Conservation (phyloP, 1,284 basidiomycete genomes). For the Meripilus lineatus region DNA sequence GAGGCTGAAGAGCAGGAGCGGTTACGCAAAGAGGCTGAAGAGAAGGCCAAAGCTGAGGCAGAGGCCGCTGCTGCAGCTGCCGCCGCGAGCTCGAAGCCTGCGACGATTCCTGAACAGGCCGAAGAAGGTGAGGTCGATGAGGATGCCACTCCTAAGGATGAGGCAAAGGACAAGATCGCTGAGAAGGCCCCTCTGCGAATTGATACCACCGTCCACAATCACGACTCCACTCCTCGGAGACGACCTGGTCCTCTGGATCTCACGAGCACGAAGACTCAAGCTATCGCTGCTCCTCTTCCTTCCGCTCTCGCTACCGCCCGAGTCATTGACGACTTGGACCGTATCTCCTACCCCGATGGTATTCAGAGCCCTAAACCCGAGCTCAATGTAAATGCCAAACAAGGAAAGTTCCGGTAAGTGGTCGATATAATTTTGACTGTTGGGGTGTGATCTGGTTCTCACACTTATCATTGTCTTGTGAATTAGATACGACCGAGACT, state of each 20-base stretch:
- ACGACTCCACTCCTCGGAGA: constrained; percentile 33
- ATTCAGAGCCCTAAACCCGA: constrained; percentile 82
- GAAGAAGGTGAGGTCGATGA: constrained; percentile 27
- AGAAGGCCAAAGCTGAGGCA: constrained; percentile 27
- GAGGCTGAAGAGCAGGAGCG: constrained; percentile 29
- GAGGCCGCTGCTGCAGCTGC: constrained; percentile 21
- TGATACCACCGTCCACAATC: constrained; percentile 43
- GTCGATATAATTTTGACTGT: constrained; percentile 3
- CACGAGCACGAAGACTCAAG: constrained; percentile 38
- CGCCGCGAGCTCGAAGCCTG: constrained; percentile 13
- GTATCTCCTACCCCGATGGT: constrained; percentile 81
- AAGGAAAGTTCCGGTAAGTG: constrained; percentile 83
- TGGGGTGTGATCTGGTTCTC: constrained; percentile 5
- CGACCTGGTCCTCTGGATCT: constrained; percentile 78
- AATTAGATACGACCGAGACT: constrained; percentile 90
- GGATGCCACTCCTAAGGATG: constrained; percentile 15
- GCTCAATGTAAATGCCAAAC: constrained; percentile 80
- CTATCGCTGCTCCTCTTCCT: constrained; percentile 44
- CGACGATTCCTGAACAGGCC: constrained; percentile 31
- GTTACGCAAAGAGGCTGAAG: constrained; percentile 32
- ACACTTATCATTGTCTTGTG: neutral
- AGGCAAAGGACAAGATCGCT: constrained; percentile 20
- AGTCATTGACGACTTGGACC: constrained; percentile 78
- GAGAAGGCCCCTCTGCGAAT: constrained; percentile 54
- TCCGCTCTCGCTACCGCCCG: constrained; percentile 73